phyloP scores from a whole-genome alignment of 2,329 filamentous ascomycete genomes.

The Aspergillus phoenicis region DNA sequence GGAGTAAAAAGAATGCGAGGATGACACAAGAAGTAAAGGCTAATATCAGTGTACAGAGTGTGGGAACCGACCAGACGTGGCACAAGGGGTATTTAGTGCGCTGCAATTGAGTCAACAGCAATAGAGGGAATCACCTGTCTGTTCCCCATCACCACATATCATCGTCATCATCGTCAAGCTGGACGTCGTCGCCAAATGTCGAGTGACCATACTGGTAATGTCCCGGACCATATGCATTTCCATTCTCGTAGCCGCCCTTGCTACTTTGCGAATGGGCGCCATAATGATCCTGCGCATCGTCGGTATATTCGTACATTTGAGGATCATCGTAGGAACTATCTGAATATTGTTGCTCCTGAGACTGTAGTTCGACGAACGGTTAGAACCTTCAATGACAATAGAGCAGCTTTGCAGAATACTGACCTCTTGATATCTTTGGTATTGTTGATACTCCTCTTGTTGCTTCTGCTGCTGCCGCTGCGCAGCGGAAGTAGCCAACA shows the following conservation, averaged over 20 bases:
- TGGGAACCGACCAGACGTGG: constrained; percentile 26
- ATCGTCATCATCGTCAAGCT: constrained; percentile 48
- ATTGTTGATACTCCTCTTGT: constrained; percentile 47
- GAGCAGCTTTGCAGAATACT: constrained; percentile 18
- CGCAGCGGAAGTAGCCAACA: constrained; percentile 76
- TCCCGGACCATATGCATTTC: constrained; percentile 37
- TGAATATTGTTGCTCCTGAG: constrained; percentile 37
- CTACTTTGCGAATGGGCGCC: constrained; percentile 41
- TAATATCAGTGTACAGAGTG: constrained; percentile 34
- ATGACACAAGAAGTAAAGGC: constrained; percentile 9
- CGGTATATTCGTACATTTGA: constrained; percentile 56
- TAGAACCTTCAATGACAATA: background rate
- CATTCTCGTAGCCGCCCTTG: constrained; percentile 43
- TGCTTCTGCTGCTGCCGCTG: constrained; percentile 60
- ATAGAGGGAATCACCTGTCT: constrained; percentile 23
- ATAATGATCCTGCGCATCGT: constrained; percentile 43
- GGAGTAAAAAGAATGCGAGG: background rate
- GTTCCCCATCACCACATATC: constrained; percentile 51
- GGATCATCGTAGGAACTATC: constrained; percentile 53
- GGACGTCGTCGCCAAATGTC: constrained; percentile 45
- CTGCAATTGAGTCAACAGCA: constrained; percentile 31
- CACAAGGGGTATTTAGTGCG: constrained; percentile 37
- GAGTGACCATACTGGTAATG: constrained; percentile 45
- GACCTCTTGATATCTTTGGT: constrained; percentile 52
- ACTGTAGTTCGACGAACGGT: constrained; percentile 13